Conservation (phyloP, 2,329 filamentous ascomycete genomes). For the Thelonectria blattea region DNA sequence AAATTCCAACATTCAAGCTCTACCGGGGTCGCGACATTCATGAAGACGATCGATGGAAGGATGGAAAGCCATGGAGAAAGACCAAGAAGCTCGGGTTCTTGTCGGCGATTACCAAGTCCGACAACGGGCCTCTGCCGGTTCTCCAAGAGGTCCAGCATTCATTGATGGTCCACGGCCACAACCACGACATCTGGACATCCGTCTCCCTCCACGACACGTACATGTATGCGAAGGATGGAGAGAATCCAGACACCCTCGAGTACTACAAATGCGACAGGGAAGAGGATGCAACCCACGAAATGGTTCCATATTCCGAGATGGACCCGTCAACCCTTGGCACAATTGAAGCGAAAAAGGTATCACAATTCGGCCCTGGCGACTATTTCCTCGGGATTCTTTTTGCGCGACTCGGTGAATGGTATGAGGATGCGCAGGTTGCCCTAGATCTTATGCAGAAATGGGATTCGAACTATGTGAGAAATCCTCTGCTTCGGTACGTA, state of each 20-base stretch:
- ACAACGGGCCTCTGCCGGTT: background rate
- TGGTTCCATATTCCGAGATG: background rate
- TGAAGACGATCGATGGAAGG: background rate
- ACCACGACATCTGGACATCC: background rate
- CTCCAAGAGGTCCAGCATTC: constrained; percentile 3
- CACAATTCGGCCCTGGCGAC: background rate
- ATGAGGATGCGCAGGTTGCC: background rate
- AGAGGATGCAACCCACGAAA: background rate
- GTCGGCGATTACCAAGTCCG: background rate
- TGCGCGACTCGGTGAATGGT: background rate
- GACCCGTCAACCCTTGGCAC: constrained; percentile 1
- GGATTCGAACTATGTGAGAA: background rate
- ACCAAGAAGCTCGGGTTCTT: background rate
- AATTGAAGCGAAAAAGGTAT: background rate
- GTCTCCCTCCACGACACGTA: background rate
- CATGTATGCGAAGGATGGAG: background rate
- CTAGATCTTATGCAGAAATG: background rate
- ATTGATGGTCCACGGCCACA: background rate
- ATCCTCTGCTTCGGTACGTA: background rate
- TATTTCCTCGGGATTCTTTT: background rate
- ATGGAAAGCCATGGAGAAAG: constrained; percentile 1
- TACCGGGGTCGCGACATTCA: background rate
- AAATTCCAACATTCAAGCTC: constrained; percentile 5
- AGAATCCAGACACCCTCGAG: background rate
- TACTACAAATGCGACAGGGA: background rate